A percentile compares a stretch with the other conserved stretches of the same genome.
phyloP scores from a whole-genome alignment of 352 stramenopile species.

The Phytophthora palmivora region DNA sequence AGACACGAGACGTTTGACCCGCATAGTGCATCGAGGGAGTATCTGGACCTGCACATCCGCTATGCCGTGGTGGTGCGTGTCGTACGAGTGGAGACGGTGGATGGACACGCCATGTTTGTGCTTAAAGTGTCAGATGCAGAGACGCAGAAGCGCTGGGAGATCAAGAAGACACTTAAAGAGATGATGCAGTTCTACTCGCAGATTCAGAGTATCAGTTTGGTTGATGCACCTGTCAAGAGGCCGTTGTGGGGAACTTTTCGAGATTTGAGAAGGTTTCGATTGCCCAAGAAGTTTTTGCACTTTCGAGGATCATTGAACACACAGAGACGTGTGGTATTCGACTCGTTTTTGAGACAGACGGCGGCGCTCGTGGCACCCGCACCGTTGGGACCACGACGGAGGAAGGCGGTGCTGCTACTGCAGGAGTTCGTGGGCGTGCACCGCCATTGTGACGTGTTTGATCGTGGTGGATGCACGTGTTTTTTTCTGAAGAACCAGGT shows the following conservation, averaged over 20 bases:
- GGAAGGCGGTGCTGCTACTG: slow-evolving; percentile 56
- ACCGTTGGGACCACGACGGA: slow-evolving; percentile 59
- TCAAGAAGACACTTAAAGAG: slow-evolving; percentile 66
- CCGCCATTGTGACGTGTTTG: slow-evolving; percentile 50
- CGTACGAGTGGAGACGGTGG: slow-evolving; percentile 44
- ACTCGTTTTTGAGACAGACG: slow-evolving; percentile 74
- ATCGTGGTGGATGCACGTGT: slow-evolving; percentile 50
- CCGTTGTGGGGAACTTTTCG: slow-evolving; percentile 65
- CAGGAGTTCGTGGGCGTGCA: slow-evolving; percentile 68
- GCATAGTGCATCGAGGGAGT: slow-evolving; percentile 47
- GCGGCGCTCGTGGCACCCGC: slow-evolving; percentile 61
- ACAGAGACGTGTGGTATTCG: slow-evolving; percentile 69
- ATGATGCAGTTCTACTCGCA: slow-evolving; percentile 70
- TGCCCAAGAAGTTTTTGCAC: slow-evolving; percentile 65
- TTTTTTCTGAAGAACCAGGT: slow-evolving; percentile 46
- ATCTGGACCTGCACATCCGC: slow-evolving; percentile 56
- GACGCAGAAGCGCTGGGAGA: slow-evolving; percentile 63
- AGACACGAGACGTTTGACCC: slow-evolving; percentile 30
- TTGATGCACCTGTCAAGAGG: slow-evolving; percentile 60
- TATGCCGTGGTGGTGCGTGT: slow-evolving; percentile 55
- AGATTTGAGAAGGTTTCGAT: slow-evolving; percentile 48
- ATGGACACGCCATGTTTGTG: slow-evolving; percentile 44
- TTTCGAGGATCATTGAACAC: slow-evolving; percentile 58
- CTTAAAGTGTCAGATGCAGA: slow-evolving; percentile 62
- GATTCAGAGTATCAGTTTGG: slow-evolving; percentile 58